A percentile compares a stretch with the other conserved stretches of the same genome.
phyloP scores from a whole-genome alignment of 352 stramenopile genomes.

The Pythium grandisporangium region DNA sequence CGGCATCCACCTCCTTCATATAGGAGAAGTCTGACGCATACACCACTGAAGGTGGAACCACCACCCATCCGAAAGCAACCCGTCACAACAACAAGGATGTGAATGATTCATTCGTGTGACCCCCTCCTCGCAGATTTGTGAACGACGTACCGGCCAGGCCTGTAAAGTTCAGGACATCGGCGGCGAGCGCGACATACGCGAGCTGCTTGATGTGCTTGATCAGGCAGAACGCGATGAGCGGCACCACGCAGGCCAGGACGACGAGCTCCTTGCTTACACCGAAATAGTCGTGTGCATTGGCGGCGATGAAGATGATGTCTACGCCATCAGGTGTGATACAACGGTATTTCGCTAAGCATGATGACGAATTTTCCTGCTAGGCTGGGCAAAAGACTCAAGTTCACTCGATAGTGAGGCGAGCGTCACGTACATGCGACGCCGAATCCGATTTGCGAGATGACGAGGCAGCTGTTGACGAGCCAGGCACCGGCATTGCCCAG shows the following conservation, averaged over 20 bases:
- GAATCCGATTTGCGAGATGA: constrained; percentile 59
- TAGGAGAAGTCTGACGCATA: constrained; percentile 57
- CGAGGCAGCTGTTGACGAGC: constrained; percentile 56
- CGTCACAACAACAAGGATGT: neutral
- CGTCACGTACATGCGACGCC: constrained; percentile 34
- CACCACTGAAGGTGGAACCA: no score
- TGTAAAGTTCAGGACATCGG: constrained; percentile 65
- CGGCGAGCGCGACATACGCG: constrained; percentile 57
- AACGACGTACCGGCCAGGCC: constrained; percentile 28
- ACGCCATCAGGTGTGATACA: neutral
- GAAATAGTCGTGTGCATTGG: constrained; percentile 54
- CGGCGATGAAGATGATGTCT: constrained; percentile 78
- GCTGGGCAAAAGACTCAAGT: no score
- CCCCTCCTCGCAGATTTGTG: no score
- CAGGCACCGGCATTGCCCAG: constrained; percentile 35
- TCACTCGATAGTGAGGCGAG: no score
- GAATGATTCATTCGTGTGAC: no score
- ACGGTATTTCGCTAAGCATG: no score
- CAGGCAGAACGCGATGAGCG: constrained; percentile 40
- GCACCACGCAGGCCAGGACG: constrained; percentile 20
- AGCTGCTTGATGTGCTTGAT: constrained; percentile 62
- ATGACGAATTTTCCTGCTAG: no score
- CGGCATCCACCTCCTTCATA: constrained; percentile 15
- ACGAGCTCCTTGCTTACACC: constrained; percentile 17
- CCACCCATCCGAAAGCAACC: no score